Conservation (phyloP, 2,329 filamentous ascomycete species). For the Sporothrix dimorphospora region DNA sequence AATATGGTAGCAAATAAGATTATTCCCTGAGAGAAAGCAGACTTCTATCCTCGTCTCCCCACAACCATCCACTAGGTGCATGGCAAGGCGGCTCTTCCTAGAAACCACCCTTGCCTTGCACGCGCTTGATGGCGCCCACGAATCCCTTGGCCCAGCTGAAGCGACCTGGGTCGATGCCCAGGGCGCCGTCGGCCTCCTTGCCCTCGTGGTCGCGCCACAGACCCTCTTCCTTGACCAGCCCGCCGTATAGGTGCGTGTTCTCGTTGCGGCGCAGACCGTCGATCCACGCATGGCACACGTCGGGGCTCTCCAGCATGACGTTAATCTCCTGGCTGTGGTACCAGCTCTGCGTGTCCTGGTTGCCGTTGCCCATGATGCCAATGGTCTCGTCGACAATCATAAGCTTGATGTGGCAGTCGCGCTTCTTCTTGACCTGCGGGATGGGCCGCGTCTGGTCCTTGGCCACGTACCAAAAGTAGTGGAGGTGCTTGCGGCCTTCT, state of each 20-base stretch:
- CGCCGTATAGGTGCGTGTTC: conserved; percentile 64
- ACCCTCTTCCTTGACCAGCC: conserved; percentile 57
- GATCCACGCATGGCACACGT: conserved; percentile 66
- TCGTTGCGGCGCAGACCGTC: conserved; percentile 58
- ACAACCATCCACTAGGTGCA: not conserved
- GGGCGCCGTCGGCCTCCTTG: conserved; percentile 52
- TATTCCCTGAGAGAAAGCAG: not conserved
- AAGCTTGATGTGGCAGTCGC: conserved; percentile 77
- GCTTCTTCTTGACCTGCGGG: conserved; percentile 64
- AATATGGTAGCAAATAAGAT: not conserved
- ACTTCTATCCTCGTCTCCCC: not conserved
- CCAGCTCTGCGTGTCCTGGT: conserved; percentile 81
- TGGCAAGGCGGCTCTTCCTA: conserved; percentile 35
- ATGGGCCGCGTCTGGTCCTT: conserved; percentile 73
- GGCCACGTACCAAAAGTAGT: conserved; percentile 71
- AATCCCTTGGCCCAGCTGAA: conserved; percentile 63
- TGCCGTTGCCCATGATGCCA: conserved; percentile 74
- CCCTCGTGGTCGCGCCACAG: conserved; percentile 63
- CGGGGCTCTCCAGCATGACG: conserved; percentile 68
- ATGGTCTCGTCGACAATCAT: conserved; percentile 72
- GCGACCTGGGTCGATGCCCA: conserved; percentile 56
- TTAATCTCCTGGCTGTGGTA: conserved; percentile 80
- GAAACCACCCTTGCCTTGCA: conserved; percentile 60
- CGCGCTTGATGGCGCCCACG: conserved; percentile 60
- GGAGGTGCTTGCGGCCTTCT: conserved; percentile 53